Conservation (phyloP, 2,329 filamentous ascomycete species). For the Pseudopithomyces chartarum region DNA sequence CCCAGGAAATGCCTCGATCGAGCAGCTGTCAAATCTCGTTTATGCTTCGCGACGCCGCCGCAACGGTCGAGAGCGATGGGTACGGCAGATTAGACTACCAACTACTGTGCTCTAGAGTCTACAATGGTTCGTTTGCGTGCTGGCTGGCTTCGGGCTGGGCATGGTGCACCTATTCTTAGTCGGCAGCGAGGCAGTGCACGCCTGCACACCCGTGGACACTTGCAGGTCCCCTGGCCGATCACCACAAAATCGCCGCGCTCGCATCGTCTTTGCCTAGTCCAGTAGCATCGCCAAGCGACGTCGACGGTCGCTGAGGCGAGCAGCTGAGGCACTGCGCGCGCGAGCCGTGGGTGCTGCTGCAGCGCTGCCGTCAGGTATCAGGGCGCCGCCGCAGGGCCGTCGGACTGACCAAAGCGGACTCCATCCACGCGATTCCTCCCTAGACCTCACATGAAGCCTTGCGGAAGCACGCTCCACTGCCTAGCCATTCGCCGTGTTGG, state of each 20-base stretch:
- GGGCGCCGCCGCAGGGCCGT: conserved; percentile 23
- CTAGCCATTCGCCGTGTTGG: conserved; percentile 23
- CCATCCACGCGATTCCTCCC: conserved; percentile 25
- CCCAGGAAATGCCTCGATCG: conserved; percentile 1
- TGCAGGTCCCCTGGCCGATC: not conserved
- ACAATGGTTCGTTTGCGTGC: not conserved
- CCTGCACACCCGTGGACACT: no score
- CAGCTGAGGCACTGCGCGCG: conserved; percentile 15
- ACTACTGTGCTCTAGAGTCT: no score
- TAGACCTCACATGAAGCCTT: conserved; percentile 28
- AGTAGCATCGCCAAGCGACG: conserved; percentile 2
- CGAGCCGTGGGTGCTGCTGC: conserved; percentile 2
- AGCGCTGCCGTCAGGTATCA: conserved; percentile 19
- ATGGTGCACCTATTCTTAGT: conserved; percentile 8
- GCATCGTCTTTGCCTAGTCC: conserved; percentile 1
- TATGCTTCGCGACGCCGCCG: not conserved
- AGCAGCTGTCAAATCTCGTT: conserved; percentile 1
- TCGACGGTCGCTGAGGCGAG: conserved; percentile 4
- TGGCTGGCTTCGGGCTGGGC: not conserved
- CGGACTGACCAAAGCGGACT: conserved; percentile 26
- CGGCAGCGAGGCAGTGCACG: conserved; percentile 7
- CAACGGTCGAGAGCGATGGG: not conserved
- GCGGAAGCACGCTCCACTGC: conserved; percentile 23
- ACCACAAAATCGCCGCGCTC: conserved; percentile 3
- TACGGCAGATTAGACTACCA: no score